Percentiles rank a stretch among this genome's conserved stretches.
Conservation (phyloP, 2,329 filamentous ascomycete species). For the Chalaropsis thielavioides region DNA sequence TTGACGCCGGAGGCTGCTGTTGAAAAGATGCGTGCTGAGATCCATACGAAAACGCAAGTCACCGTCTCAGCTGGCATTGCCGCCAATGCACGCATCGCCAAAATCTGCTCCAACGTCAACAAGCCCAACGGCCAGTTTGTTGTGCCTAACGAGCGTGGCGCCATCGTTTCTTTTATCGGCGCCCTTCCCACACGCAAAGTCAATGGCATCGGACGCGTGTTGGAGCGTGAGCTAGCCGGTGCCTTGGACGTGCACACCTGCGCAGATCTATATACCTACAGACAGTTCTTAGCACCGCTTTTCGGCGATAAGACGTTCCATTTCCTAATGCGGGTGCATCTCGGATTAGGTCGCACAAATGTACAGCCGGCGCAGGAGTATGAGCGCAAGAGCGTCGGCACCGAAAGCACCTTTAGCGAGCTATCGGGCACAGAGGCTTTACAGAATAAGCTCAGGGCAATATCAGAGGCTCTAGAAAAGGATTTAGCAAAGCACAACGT, state of each 20-base stretch:
- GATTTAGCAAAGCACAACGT: slow-evolving; percentile 67
- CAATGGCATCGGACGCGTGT: slow-evolving; percentile 85
- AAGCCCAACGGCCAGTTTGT: slow-evolving; percentile 90
- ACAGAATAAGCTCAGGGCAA: slow-evolving; percentile 62
- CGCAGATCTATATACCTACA: slow-evolving; percentile 67
- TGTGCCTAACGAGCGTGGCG: slow-evolving; percentile 53
- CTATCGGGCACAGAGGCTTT: slow-evolving; percentile 54
- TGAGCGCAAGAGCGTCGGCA: slow-evolving; percentile 85
- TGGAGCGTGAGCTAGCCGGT: slow-evolving; percentile 71
- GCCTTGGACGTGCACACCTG: slow-evolving; percentile 80
- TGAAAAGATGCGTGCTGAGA: slow-evolving; percentile 59
- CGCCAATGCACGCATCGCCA: slow-evolving; percentile 82
- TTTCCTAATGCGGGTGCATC: slow-evolving; percentile 70
- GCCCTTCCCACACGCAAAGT: slow-evolving; percentile 76
- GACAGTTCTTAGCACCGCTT: slow-evolving; percentile 57
- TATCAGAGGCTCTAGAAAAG: slow-evolving; percentile 72
- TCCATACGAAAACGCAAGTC: slow-evolving; percentile 62
- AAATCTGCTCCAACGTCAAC: slow-evolving; percentile 89
- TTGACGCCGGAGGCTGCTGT: slow-evolving; percentile 61
- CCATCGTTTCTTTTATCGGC: slow-evolving; percentile 76
- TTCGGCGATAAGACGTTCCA: slow-evolving; percentile 87
- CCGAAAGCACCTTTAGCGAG: slow-evolving; percentile 80
- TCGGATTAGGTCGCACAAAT: slow-evolving; percentile 73
- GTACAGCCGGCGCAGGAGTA: slow-evolving; percentile 80
- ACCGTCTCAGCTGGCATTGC: slow-evolving; percentile 92